phyloP scores from a whole-genome alignment of 371 early-diverging fungal genomes.

The Catenaria anguillulae region DNA sequence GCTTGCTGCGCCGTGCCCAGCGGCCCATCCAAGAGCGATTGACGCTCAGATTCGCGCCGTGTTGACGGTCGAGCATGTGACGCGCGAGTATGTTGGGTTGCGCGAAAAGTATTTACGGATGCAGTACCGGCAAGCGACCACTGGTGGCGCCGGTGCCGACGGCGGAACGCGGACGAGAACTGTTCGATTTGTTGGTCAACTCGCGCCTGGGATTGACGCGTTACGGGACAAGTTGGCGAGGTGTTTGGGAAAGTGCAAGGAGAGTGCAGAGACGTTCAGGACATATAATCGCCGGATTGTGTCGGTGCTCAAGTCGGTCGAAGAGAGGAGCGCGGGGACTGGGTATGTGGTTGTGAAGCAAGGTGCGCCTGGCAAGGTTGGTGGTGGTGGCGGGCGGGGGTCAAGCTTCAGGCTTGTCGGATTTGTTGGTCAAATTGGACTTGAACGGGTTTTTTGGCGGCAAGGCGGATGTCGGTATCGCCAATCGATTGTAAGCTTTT shows the following conservation, averaged over 20 bases:
- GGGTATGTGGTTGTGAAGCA: not conserved
- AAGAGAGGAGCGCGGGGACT: not conserved
- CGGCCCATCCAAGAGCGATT: not conserved
- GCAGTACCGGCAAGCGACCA: not conserved
- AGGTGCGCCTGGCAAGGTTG: not conserved
- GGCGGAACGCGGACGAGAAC: no score
- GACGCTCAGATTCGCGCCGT: not conserved
- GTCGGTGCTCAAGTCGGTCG: not conserved
- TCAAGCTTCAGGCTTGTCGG: no score
- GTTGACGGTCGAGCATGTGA: not conserved
- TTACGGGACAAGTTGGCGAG: no score
- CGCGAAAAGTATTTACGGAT: not conserved
- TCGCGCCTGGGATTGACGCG: no score
- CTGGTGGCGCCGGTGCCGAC: no score
- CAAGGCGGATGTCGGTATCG: no score
- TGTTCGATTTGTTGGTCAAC: no score
- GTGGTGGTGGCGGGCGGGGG: no score
- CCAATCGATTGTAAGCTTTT: no score
- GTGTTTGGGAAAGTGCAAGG: no score
- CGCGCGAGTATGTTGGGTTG: not conserved
- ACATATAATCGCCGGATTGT: not conserved
- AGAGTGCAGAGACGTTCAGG: no score
- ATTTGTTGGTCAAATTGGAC: slow-evolving; percentile 3
- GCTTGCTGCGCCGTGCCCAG: not conserved
- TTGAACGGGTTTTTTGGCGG: no score